Evolutionary conservation across 306 rosid species (phyloP), one percentile per base, ranked within the genome.

Genomic region (Prunus mume): DNA sequence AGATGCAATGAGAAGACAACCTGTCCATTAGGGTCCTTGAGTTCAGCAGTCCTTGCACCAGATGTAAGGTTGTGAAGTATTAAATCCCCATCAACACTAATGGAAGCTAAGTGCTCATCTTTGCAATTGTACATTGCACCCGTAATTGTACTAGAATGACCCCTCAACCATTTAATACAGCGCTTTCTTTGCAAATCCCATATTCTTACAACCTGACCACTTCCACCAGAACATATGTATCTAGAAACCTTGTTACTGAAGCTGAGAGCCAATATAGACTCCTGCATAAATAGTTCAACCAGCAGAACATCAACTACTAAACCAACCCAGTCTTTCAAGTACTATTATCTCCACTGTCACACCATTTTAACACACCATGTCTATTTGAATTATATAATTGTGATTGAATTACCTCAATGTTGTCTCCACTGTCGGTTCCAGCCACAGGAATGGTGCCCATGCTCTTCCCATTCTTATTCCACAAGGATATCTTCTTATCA

Each of bases 131-230:
- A 92, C 81, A 90, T 90, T 63, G 91, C 93, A n/a, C 99, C 98
- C 0, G 94, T 91, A 70, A 96, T 85, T 27, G 98, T 88, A 79
- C 86, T 89, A 34, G 91, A 88, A 72, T 93, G 99, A 62, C 99
- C 99, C 73, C 83, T 88, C 80, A 96, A 82, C 97, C 98, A 90
- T 83, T 96, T 96, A 65, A 92, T 96, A 82, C 99, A 96, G 17
- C 97, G 96, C 69, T 88, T 96, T 82, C 82, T 91, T 80, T 96
- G 99, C 87, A 96, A 86, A 88, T 96, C 99, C 99, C 98, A 96
- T 86, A 96, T 91, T 83, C 92, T 89, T 66, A 96, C 96, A 88
- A 93, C 94, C 86, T 96, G 98, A 71, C 91, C 96, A 25, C 90
- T 91, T 83, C 99, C 99, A 64, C 99, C 97, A 24, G 99, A 89